phyloP scores from a whole-genome alignment of 768 basidiomycete species.

The Tephrocybe sp. region DNA sequence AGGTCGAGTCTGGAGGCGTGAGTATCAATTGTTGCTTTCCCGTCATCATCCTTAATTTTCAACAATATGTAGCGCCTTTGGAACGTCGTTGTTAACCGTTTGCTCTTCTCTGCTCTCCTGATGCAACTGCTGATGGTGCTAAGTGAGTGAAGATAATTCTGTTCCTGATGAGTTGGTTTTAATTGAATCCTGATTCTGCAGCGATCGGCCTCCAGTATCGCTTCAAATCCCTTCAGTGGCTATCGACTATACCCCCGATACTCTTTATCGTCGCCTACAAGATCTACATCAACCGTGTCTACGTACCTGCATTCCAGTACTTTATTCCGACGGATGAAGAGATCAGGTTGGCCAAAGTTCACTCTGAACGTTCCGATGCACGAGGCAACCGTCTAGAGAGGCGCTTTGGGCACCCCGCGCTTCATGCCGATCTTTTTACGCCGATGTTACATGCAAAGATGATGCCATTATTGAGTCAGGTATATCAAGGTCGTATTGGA shows the following conservation, averaged over 20 bases:
- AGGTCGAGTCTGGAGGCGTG: conserved; percentile 92
- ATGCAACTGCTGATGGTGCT: conserved; percentile 89
- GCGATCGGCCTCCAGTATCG: conserved; percentile 84
- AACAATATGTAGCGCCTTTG: conserved; percentile 68
- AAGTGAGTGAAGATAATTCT: conserved; percentile 52
- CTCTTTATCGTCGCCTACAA: conserved; percentile 83
- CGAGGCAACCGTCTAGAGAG: conserved; percentile 76
- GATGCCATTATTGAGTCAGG: conserved; percentile 74
- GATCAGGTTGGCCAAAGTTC: conserved; percentile 67
- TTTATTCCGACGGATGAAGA: conserved; percentile 85
- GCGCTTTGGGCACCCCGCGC: conserved; percentile 93
- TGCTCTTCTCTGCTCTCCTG: conserved; percentile 73
- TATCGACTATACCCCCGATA: conserved; percentile 84
- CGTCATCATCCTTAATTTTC: conserved; percentile 5
- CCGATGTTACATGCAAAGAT: conserved; percentile 86
- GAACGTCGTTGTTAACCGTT: conserved; percentile 92
- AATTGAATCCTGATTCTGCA: conserved; percentile 26
- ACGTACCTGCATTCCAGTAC: conserved; percentile 70
- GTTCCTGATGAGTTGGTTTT: neutral
- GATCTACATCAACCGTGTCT: conserved; percentile 71
- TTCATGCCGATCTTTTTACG: conserved; percentile 84
- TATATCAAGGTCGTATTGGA: conserved; percentile 73
- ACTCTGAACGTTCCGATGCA: conserved; percentile 76
- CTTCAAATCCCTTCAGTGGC: conserved; percentile 75
- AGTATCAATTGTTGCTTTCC: conserved; percentile 27